Evolutionary conservation across 2,329 filamentous ascomycete genomes (phyloP), one percentile per base, ranked within the genome.

Genomic region (Colletotrichum endophyticum): DNA sequence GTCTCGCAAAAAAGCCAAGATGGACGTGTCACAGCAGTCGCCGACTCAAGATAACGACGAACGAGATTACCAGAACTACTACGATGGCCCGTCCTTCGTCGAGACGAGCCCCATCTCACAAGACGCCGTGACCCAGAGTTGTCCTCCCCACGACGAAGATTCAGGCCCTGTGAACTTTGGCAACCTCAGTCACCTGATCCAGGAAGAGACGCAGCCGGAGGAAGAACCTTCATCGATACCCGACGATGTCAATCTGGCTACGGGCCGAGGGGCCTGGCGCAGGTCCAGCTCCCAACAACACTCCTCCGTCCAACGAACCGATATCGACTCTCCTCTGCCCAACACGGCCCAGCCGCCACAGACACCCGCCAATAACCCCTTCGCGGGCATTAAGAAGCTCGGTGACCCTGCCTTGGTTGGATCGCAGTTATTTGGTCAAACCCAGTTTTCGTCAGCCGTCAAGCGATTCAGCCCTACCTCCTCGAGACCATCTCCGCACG

Each of bases 41-140:
- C 88, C 88, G 2, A 92, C 91, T 2, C 91, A 92, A 81, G 84
- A 87, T 74, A 92, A 92, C 78, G 87, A 88, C 61, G 89, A 86
- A 63, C 88, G 90, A 49, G 91, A 91, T 82, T 92, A 92, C 78
- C 87, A 78, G 59, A 70, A 66, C 39, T 80, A 80, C 39, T 81
- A 83, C 39, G 84, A 86, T 36, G 79, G 64, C 12, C 72, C 59
- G 7, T 73, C 76, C n/a, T 67, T 79, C 22, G 53, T 75, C 5
- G 30, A 59, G 32, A 78, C 63, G 28, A 80, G 72, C 44, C 75
- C 70, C n/a, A 78, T 30, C 80, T 80, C 36, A 56, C 77, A 49
- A 77, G 69, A 64, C 67, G 16, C 79, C 19, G 80, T 69, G 81
- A 49, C 59, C 53, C 44, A 82, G 16, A 81, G 79, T 30, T 83